A percentile compares a stretch with the other conserved stretches of the same genome.
Conservation (phyloP, 75 land plant species). For the Selaginella tamariscina region DNA sequence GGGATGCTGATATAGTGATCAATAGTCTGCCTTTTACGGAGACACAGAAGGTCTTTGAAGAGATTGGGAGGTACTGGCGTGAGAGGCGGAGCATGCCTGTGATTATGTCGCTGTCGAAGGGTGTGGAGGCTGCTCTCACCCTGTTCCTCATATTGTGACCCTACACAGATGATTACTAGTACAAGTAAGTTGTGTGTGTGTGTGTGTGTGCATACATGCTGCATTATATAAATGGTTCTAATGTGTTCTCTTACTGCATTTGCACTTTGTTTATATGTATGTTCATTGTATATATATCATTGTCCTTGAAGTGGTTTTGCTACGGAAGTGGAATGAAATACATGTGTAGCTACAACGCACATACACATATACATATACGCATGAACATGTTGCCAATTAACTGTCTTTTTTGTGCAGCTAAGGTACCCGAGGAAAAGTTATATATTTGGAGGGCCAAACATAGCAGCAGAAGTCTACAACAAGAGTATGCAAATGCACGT, state of each 20-base stretch:
- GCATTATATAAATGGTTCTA: not conserved
- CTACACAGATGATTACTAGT: constrained; percentile 5
- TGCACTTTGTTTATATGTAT: too few species aligned
- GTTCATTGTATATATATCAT: too few species aligned
- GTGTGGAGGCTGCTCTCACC: constrained; percentile 9
- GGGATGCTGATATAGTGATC: constrained; percentile 11
- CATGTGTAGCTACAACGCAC: too few species aligned
- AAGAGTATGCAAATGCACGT: not conserved
- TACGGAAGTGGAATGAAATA: too few species aligned
- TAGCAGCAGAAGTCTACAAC: constrained; percentile 10
- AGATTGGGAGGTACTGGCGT: constrained; percentile 9
- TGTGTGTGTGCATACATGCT: not conserved
- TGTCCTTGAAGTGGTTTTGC: too few species aligned
- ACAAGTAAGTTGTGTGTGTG: not conserved
- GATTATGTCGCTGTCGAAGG: constrained; percentile 4
- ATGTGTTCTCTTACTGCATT: not conserved
- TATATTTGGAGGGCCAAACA: constrained; percentile 8
- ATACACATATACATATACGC: too few species aligned
- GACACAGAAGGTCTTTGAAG: constrained; percentile 2
- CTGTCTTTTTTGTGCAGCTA: not conserved
- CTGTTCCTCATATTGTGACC: constrained; percentile 11
- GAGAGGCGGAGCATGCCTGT: constrained; percentile 4
- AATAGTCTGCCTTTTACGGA: constrained; percentile 5
- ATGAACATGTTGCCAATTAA: too few species aligned
- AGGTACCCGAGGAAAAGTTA: not conserved